Evolutionary conservation across 352 stramenopile genomes (phyloP).

Genomic region (Elongisporangium undulatum): DNA sequence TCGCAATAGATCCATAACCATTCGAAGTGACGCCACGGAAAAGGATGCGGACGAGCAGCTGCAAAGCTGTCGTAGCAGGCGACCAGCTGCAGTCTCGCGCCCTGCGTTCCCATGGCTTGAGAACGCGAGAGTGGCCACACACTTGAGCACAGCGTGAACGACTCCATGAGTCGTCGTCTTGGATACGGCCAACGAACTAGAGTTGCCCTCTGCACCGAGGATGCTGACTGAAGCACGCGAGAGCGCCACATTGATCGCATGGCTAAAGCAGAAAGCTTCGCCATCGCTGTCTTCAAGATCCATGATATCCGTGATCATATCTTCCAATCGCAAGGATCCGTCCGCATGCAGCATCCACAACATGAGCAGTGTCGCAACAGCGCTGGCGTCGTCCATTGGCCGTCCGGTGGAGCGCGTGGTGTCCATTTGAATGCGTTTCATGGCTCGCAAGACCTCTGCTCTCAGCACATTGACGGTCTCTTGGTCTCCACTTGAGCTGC

Average conservation of each 20-base stretch:
- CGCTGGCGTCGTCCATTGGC: not conserved
- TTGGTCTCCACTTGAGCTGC: constrained; percentile 1
- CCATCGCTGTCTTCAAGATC: not conserved
- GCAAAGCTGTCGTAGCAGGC: not conserved
- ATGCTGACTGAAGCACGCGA: not conserved
- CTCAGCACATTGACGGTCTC: not conserved
- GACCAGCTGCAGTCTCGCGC: not conserved
- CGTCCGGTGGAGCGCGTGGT: not conserved
- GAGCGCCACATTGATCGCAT: not conserved
- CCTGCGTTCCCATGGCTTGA: not conserved
- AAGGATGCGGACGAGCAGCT: not conserved
- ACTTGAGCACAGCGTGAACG: not conserved
- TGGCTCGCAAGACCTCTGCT: not conserved
- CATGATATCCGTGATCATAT: constrained; percentile 8
- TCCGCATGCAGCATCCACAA: constrained; percentile 10
- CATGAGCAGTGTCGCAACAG: not conserved
- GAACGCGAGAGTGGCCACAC: not conserved
- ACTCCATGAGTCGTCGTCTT: constrained; percentile 2
- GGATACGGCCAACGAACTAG: not conserved
- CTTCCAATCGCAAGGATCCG: constrained; percentile 15
- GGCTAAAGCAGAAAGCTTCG: not conserved
- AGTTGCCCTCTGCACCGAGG: not conserved
- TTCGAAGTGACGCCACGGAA: not conserved
- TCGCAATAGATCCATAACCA: not conserved
- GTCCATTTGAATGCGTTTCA: not conserved